Conservation (phyloP, 2,329 filamentous ascomycete genomes). For the Setomelanomma holmii region DNA sequence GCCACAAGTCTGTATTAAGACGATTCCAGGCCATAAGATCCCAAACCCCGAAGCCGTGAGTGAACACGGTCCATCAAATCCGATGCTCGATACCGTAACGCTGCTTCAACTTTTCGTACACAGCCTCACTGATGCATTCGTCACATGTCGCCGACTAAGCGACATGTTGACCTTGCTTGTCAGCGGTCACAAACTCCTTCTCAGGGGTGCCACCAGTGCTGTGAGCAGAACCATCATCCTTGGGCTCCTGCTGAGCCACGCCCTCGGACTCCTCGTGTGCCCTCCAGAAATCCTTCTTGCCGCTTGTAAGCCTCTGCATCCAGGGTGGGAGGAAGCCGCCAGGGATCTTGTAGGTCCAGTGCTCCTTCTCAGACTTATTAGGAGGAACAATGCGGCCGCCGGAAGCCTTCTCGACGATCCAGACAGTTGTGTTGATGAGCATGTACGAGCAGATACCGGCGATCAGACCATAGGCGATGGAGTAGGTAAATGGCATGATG, state of each 20-base stretch:
- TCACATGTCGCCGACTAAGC: conserved; percentile 14
- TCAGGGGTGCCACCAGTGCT: conserved; percentile 16
- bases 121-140: not conserved
- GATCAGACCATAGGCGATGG: conserved; percentile 85
- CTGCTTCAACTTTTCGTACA: conserved; percentile 11
- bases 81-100: no score
- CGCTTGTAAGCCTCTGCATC: conserved; percentile 67
- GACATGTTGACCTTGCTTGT: conserved; percentile 29
- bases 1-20: not conserved
- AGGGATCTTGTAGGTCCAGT: conserved; percentile 78
- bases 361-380: conserved; percentile 78
- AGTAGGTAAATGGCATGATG: conserved; percentile 90
- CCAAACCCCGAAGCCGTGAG: no score
- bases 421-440: conserved; percentile 74
- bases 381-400: conserved; percentile 75
- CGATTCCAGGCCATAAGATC: no score
- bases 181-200: conserved; percentile 30
- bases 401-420: conserved; percentile 70
- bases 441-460: conserved; percentile 80
- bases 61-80: no score
- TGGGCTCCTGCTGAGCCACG: conserved; percentile 24
- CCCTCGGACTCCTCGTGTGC: conserved; percentile 34
- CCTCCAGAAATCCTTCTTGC: conserved; percentile 77
- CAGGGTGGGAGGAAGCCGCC: conserved; percentile 79
- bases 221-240: conserved; percentile 33